Evolutionary conservation across 306 rosid genomes (phyloP), one percentile per base, ranked within the genome.

Genomic region (Chamaecrista fasciculata): DNA sequence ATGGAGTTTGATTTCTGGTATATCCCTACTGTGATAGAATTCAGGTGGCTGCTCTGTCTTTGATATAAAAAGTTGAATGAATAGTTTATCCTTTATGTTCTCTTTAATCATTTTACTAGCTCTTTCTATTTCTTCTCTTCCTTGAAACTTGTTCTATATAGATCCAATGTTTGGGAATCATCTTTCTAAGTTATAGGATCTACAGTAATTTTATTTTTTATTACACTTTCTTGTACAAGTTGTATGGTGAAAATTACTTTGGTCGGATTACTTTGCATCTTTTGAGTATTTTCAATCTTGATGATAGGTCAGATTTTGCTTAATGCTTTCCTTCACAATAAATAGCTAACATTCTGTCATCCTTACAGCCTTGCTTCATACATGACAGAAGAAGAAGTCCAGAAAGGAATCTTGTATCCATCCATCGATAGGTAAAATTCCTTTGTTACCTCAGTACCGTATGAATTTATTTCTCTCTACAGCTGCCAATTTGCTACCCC

Each of bases 321-420:
- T 11, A 11, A 31, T 64, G 20, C 53, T 69, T 29, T 75, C 65
- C 5, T 33, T 72, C 62, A 43, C 53, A 28, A 70, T 60, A 74
- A 59, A 44, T 78, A 77, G 20, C 81, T 87, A 72, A 83, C 72
- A 63, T 70, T 50, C 46, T 86, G 62, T 77, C 77, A 57, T 76
- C 48, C 70, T 51, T 70, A 42, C 91, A 93, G 98, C 84, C 98
- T 93, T 73, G 97, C 98, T 74, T 83, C 97, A 44, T 93, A 93
- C 76, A 93, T 93, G 86, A 86, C 89, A 14, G 94, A 88, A 28
- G 97, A 86, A 74, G 98, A 93, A 48, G 64, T 83, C 76, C 83
- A 69, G 24, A 82, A 81, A 48, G 98, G 98, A 55, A 83, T 85
- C 62, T 80, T 93, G 82, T 93, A 86, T 82, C 98, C 98, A 56